Conservation (phyloP, 768 basidiomycete genomes). For the Phylloporus sp. region DNA sequence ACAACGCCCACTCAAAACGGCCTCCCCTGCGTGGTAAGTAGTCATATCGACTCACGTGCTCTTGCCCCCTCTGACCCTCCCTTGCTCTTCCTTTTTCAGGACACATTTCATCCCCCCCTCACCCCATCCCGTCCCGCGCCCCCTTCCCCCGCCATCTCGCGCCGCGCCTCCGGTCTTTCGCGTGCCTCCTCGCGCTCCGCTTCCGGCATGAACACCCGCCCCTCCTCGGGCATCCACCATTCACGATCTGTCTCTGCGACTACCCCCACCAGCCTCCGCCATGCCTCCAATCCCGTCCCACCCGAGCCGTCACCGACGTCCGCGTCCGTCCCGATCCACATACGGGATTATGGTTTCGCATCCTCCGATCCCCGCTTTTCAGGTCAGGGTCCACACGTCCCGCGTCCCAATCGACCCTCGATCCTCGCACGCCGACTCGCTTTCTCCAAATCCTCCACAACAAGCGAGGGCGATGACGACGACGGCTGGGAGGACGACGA, state of each 20-base stretch:
- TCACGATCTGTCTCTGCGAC: constrained; percentile 13
- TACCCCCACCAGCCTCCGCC: not conserved
- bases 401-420: constrained; percentile 34
- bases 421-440: constrained; percentile 28
- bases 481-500: constrained; percentile 7
- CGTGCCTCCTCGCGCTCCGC: constrained; percentile 23
- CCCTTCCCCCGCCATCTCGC: constrained; percentile 51
- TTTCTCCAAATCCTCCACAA: constrained; percentile 10
- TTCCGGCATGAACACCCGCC: constrained; percentile 20
- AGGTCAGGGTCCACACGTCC: constrained; percentile 39
- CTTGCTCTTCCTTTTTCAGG: constrained; percentile 27
- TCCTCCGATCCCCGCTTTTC: constrained; percentile 39
- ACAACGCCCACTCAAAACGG: constrained; percentile 1
- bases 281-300: not conserved
- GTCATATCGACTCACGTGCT: constrained; percentile 17
- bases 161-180: constrained; percentile 33
- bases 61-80: constrained; percentile 16
- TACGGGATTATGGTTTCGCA: constrained; percentile 48
- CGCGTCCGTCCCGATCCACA: constrained; percentile 30
- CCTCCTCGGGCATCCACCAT: constrained; percentile 5
- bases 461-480: constrained; percentile 10
- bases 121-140: constrained; percentile 56
- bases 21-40: constrained; percentile 26
- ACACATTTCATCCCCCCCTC: constrained; percentile 36
- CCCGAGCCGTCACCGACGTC: not conserved